These are phyloP conservation scores for Akebia trifoliata DNA, from an alignment of 164 flowering plant genomes.

Conservation along the genomic window DNA sequence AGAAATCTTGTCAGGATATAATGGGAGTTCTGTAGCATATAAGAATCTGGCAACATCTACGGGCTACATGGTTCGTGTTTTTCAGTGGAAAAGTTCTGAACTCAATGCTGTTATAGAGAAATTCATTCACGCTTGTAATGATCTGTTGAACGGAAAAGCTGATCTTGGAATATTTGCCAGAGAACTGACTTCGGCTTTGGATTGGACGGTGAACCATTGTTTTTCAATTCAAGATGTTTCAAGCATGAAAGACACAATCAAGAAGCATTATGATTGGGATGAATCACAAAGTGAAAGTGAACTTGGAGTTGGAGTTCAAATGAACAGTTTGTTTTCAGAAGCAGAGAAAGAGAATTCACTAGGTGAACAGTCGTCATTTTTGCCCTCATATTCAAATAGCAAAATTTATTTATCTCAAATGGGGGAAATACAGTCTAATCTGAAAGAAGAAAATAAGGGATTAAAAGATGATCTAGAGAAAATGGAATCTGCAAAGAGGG, in stretches of 20 bases:
- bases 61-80: conserved; percentile 50
- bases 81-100: conserved; percentile 68
- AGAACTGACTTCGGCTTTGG: conserved; percentile 44
- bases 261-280: conserved; percentile 41
- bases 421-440: conserved; percentile 20
- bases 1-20: conserved; percentile 24
- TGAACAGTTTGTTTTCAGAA: conserved; percentile 15
- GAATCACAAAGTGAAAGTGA: conserved; percentile 40
- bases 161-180: conserved; percentile 40
- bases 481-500: conserved; percentile 31
- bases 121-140: conserved; percentile 42
- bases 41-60: conserved; percentile 17
- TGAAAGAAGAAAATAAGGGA: conserved; percentile 38
- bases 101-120: conserved; percentile 37
- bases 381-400: conserved; percentile 12
- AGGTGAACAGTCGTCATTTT: conserved; percentile 13
- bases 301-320: conserved; percentile 15
- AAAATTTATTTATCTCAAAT: conserved; percentile 13
- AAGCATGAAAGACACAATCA: conserved; percentile 43
- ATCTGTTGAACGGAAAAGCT: conserved; percentile 38
- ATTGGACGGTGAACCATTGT: conserved; percentile 61
- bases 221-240: conserved; percentile 54
- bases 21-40: conserved; percentile 18
- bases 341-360: conserved; percentile 4
- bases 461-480: conserved; percentile 36